Evolutionary conservation across 768 basidiomycete species (phyloP).

Genomic region (Tricholoma furcatifolium): DNA sequence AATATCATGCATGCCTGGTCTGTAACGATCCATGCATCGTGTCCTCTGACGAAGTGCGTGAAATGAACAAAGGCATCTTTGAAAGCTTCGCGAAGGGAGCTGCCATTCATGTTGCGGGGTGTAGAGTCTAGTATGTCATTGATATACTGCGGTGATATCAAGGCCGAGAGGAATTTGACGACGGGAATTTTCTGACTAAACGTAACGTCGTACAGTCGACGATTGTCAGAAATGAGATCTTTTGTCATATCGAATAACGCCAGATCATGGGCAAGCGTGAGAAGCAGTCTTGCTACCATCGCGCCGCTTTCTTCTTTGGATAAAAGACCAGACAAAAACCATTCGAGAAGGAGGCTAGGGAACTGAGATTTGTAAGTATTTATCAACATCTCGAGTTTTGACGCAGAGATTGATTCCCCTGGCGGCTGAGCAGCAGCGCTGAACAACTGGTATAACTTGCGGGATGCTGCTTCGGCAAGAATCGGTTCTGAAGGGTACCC

Average conservation of each 20-base stretch:
- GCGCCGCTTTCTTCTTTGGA: not conserved
- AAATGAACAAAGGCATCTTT: not conserved
- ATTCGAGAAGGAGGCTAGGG: not conserved
- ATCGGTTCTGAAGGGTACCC: slow-evolving; percentile 3
- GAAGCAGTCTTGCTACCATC: slow-evolving; percentile 2
- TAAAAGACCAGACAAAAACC: not conserved
- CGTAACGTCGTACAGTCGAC: no score
- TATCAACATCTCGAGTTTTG: not conserved
- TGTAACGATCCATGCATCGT: not conserved
- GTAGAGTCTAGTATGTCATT: not conserved
- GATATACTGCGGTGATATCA: no score
- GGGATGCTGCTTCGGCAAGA: not conserved
- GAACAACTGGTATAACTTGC: not conserved
- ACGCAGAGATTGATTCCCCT: no score
- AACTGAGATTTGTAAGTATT: not conserved
- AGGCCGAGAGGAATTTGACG: not conserved
- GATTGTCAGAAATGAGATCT: no score
- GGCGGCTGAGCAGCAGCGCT: no score
- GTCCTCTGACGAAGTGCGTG: not conserved
- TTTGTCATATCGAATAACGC: not conserved
- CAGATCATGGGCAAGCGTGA: not conserved
- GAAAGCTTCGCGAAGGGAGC: slow-evolving; percentile 3
- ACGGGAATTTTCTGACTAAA: not conserved
- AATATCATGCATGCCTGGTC: not conserved
- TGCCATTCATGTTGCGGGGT: not conserved